A percentile compares a stretch with the other conserved stretches of the same genome.
phyloP scores from a whole-genome alignment of 73 alveolate genomes.

The Tetrahymena malaccensis region DNA sequence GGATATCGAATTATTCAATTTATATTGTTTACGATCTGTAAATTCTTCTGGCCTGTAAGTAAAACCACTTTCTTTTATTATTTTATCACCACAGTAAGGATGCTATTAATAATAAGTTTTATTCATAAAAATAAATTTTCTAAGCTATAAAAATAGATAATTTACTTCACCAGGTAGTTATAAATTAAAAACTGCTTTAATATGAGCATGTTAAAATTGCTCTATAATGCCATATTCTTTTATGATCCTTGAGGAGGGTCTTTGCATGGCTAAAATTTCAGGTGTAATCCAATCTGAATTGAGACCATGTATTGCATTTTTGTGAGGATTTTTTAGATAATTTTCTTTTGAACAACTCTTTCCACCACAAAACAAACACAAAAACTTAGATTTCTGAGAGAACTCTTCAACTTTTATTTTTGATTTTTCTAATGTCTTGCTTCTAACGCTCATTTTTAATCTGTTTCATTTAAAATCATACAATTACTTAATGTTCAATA shows the following conservation, averaged over 20 bases:
- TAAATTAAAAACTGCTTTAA: constrained; percentile 42
- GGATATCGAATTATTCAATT: neutral
- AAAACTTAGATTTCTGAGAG: neutral
- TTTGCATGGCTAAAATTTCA: constrained; percentile 53
- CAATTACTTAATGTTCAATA: neutral
- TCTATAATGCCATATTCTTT: constrained; percentile 17
- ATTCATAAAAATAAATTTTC: too few species aligned
- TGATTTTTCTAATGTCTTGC: neutral
- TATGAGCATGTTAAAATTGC: constrained; percentile 30
- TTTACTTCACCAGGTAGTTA: constrained; percentile 53
- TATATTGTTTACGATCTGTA: neutral
- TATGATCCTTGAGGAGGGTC: constrained; percentile 37
- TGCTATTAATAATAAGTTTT: neutral
- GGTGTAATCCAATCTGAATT: constrained; percentile 63
- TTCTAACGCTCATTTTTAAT: neutral
- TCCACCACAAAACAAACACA: constrained; percentile 41
- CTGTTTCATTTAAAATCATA: neutral
- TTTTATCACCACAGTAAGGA: constrained; percentile 66
- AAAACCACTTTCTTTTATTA: constrained; percentile 38
- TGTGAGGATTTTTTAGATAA: constrained; percentile 9
- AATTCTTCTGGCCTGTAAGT: constrained; percentile 53
- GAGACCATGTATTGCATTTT: constrained; percentile 54
- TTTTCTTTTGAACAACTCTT: constrained; percentile 39
- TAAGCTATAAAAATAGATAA: too few species aligned
- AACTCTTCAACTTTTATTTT: neutral